Evolutionary conservation across 2,329 filamentous ascomycete genomes (phyloP), one percentile per base, ranked within the genome.

Genomic region (Trichocomaceae sp.): DNA sequence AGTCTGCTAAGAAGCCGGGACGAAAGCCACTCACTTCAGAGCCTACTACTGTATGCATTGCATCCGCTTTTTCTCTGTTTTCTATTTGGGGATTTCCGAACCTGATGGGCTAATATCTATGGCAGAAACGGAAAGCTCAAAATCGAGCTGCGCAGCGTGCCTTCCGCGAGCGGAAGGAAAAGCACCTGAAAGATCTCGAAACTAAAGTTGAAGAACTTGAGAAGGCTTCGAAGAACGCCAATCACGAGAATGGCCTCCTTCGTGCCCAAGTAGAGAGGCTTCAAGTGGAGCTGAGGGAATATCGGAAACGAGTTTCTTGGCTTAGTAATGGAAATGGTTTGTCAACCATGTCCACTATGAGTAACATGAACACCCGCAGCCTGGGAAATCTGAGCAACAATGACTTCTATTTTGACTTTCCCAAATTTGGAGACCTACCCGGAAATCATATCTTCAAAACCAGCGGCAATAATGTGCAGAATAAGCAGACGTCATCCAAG

Each of bases 341-440:
- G 17, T 78, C 79, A n/a, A 76, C 78, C 12, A 72, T 79, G 39
- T 68, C 70, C 51, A 69, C 74, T 22, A 73, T 76, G 57, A 77
- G 77, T 13, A 72, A 72, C 31, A 69, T 69, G 64, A 71, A 75
- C 55, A 72, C 65, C 20, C 73, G 70, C 47, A 71, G 65, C 76
- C 79, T 64, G 75, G 79, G 63, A 69, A 85, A 83, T 61, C 75
- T 85, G 53, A 83, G 79, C 64, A 86, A 87, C 59, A 86, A 87
- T 68, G 90, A 87, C 68, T 97, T 97, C 67, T 86, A 92, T 62
- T 97, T 99, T 63, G 92, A 97, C 62, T 97, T 97, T 61, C 92
- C 93, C 60, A 91, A 88, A 67, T 97, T 99, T 65, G 93, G 93
- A 47, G 81, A 84, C 57, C 79, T 95, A 23, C 80, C 82, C 19